These are phyloP conservation scores for Fusarium protoensiforme DNA, from an alignment of 2,329 filamentous ascomycete genomes.

Conservation along the genomic window DNA sequence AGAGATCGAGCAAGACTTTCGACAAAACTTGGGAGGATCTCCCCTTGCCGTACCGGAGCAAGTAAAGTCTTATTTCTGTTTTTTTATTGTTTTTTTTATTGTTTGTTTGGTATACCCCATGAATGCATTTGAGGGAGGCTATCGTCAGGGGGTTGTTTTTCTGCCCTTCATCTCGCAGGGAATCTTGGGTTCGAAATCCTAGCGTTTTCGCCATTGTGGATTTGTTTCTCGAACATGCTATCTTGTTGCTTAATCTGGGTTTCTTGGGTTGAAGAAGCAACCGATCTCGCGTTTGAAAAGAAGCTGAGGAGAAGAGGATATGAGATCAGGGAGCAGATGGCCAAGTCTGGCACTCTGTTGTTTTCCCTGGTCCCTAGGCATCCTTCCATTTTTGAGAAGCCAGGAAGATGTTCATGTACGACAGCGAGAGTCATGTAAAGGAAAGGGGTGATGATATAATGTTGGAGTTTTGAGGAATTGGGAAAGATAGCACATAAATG, in stretches of 20 bases:
- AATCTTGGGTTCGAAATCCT: slow-evolving; percentile 18
- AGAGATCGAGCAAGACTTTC: slow-evolving; percentile 16
- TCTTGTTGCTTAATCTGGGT: slow-evolving; percentile 15
- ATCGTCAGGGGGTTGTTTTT: slow-evolving; percentile 13
- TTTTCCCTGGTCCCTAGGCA: slow-evolving; percentile 41
- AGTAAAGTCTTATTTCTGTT: slow-evolving; percentile 15
- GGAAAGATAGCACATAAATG: slow-evolving; percentile 26
- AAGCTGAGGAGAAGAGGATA: background rate
- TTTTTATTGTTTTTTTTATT: slow-evolving; percentile 27
- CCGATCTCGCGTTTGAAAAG: background rate
- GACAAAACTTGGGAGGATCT: slow-evolving; percentile 2
- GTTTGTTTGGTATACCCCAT: slow-evolving; percentile 41
- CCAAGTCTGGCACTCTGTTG: slow-evolving; percentile 4
- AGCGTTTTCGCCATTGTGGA: slow-evolving; percentile 29
- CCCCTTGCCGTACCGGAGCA: slow-evolving; percentile 13
- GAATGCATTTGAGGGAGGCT: slow-evolving; percentile 35
- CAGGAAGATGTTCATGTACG: slow-evolving; percentile 32
- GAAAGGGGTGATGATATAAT: slow-evolving; percentile 34
- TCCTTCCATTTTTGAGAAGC: slow-evolving; percentile 4
- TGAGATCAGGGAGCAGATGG: background rate
- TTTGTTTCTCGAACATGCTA: slow-evolving; percentile 11
- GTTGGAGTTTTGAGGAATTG: slow-evolving; percentile 30
- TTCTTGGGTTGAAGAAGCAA: background rate
- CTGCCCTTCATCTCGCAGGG: slow-evolving; percentile 13
- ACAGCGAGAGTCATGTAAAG: slow-evolving; percentile 32